Evolutionary conservation across 139 green algal species (phyloP).

Genomic region (Chlamydomonas eustigma): DNA sequence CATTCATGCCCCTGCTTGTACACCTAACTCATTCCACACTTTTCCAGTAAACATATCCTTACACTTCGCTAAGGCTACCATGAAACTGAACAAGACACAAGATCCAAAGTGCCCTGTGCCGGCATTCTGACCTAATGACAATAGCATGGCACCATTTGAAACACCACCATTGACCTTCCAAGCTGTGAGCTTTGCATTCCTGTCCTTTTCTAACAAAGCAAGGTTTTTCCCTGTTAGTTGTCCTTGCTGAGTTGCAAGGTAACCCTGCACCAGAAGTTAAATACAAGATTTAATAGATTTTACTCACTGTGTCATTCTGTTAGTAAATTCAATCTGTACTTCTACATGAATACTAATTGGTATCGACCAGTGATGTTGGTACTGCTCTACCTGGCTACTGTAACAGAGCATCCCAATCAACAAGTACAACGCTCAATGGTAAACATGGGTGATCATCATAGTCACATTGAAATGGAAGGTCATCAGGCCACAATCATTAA

Average conservation of each 20-base stretch:
- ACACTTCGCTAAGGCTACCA: background rate
- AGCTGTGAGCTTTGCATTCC: background rate
- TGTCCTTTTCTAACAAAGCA: background rate
- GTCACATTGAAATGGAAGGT: too few relatives aligned
- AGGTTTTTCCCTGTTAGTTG: constrained; percentile 1
- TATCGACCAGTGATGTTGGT: too few relatives aligned
- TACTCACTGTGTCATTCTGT: background rate
- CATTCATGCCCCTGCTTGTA: too few relatives aligned
- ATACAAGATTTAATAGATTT: background rate
- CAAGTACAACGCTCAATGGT: too few relatives aligned
- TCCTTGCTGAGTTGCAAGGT: background rate
- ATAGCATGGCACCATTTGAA: background rate
- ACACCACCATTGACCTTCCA: background rate
- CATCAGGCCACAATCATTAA: too few relatives aligned
- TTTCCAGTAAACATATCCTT: constrained; percentile 6
- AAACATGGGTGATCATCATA: too few relatives aligned
- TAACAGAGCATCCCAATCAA: too few relatives aligned
- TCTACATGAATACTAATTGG: too few relatives aligned
- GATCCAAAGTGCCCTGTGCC: background rate
- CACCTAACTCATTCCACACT: background rate
- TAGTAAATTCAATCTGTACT: background rate
- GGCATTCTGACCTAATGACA: background rate
- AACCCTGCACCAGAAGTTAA: background rate
- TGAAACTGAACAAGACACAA: background rate
- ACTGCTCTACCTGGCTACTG: too few relatives aligned